Base-by-base conservation (phyloP, 163 green algal species). In the Scenedesmus sp. region DNA sequence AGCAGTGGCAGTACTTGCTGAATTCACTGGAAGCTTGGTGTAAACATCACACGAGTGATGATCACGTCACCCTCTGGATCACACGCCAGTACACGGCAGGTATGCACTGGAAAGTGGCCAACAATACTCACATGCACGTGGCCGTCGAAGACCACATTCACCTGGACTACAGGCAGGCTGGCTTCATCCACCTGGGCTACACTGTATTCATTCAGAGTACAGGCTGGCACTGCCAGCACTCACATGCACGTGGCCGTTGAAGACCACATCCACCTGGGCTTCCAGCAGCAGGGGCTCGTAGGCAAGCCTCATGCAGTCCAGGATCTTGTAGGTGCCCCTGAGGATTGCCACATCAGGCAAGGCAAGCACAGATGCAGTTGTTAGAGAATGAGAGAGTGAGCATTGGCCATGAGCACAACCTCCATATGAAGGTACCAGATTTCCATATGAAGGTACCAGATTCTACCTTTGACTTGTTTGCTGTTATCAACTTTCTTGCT, bases 61-160 rank as follows among this genome's bases (percentile, higher is more conserved):
- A 46, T 46, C 34, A 46, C 34, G 34, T 46, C 34, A 46, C 34
- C 34, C 34, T 46, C 34, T 46, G 34, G 34, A 46, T 46, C 34
- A 46, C 34, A 46, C 34, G 34, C 34, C 34, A 46, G 34, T 46
- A 46, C 34, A 46, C 34, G 34, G 34, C 34, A 46, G 34, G 34
- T 46, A 46, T 46, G 34, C 34, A 46, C 34, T 46, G 34, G 34
- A 46, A 46, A 46, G 34, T 46, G 34, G 34, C 34, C 34, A 46
- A 46, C 34, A 46, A 46, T 46, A 46, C 34, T 46, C 34, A 46
- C 34, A 46, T 46, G 97, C 88, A 98, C 97, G 94, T 98, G 97
- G 34, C 96, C 97, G 54, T 94, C 95, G 67, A 98, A 91, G 59
- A 98, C 91, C 0, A 98, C 55, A 93, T 99, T 95, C 0, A 98